Percentiles rank a stretch among this genome's conserved stretches.
Conservation (phyloP, 371 early-diverging fungal genomes). For the Capniomyces stellatus region DNA sequence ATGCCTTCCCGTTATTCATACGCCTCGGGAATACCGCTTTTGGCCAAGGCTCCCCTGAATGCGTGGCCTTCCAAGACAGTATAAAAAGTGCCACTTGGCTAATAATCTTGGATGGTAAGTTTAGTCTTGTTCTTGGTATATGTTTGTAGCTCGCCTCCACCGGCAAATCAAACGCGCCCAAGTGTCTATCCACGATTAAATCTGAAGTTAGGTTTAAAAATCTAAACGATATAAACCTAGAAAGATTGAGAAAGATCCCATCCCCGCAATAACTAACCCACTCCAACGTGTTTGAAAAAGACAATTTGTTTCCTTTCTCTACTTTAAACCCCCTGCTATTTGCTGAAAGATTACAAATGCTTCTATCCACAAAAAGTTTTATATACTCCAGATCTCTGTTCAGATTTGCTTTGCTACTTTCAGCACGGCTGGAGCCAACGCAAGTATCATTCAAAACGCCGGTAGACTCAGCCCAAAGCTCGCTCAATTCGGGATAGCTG, state of each 20-base stretch:
- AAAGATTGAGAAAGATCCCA: background rate
- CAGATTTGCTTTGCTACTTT: background rate
- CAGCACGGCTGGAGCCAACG: background rate
- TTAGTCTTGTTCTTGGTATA: background rate
- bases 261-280: slow-evolving; percentile 1
- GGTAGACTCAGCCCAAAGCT: background rate
- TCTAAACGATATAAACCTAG: background rate
- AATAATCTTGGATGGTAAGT: background rate
- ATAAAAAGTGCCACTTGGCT: background rate
- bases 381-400: background rate
- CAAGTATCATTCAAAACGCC: background rate
- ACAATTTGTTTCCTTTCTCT: background rate
- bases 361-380: background rate
- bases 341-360: background rate
- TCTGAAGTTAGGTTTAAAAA: background rate
- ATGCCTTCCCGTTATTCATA: too few species aligned
- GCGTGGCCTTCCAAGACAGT: background rate
- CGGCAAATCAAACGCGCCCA: background rate
- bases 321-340: background rate
- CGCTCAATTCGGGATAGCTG: background rate
- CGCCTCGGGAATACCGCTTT: background rate
- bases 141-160: background rate
- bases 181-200: background rate
- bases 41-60: background rate
- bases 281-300: background rate